A percentile compares a stretch with the other conserved stretches of the same genome.
Conservation (phyloP, 1,284 basidiomycete genomes). For the Agaricales sp. region DNA sequence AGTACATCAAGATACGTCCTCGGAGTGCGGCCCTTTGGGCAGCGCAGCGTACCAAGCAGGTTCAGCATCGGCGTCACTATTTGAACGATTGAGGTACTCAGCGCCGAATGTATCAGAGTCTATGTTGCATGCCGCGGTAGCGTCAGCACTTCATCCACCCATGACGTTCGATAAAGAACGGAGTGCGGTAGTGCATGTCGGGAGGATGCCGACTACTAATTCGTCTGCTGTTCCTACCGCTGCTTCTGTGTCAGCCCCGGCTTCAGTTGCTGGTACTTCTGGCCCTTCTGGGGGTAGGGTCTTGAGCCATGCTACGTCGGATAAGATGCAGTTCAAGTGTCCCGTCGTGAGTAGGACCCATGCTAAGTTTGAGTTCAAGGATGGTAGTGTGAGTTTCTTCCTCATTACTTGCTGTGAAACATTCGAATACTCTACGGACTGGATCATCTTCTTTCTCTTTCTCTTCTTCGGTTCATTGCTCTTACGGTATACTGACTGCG, state of each 20-base stretch:
- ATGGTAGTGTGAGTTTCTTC: slow-evolving; percentile 37
- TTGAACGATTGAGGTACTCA: too few relatives aligned
- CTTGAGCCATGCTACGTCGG: slow-evolving; percentile 5
- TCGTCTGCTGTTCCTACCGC: background rate
- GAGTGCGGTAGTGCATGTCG: background rate
- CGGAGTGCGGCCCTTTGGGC: too few relatives aligned
- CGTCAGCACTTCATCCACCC: background rate
- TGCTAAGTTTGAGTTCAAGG: slow-evolving; percentile 56
- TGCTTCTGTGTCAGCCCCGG: background rate
- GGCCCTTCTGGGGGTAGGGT: too few relatives aligned
- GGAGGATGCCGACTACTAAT: background rate
- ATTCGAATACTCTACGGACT: background rate
- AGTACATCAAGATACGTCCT: too few relatives aligned
- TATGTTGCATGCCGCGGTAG: background rate
- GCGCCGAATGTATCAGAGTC: background rate
- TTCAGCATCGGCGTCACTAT: too few relatives aligned
- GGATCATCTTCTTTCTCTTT: slow-evolving; percentile 4
- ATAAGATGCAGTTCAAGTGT: slow-evolving; percentile 43
- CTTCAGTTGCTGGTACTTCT: too few relatives aligned
- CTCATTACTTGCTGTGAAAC: background rate
- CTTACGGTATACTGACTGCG: slow-evolving; percentile 8
- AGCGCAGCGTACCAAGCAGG: too few relatives aligned
- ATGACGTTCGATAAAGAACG: background rate
- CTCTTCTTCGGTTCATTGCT: slow-evolving; percentile 15
- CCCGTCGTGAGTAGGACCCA: slow-evolving; percentile 57